Evolutionary conservation across 1,284 basidiomycete species (phyloP), one percentile per base, ranked within the genome.

Genomic region (Boletus smithii): DNA sequence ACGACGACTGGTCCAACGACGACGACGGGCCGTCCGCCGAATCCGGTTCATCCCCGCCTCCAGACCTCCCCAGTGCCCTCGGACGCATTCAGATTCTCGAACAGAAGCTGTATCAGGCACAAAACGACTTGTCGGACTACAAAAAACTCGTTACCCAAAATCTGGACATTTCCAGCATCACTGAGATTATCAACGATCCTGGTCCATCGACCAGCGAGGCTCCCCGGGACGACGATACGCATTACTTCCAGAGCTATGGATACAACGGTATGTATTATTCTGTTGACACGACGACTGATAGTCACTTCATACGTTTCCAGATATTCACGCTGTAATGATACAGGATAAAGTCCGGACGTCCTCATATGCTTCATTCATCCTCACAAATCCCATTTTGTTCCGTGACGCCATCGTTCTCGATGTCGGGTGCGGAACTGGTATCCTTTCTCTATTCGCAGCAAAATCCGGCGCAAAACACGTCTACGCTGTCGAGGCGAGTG

Each of bases 191-290:
- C 4, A 64, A 67, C 14, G 74, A 75, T 35, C 61, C 72, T 7
- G 66, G 60, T 8, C 57, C 63, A n/a, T 61, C 65, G 14, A 55
- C 64, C 37, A 56, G 54, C 6, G 61, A 58, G 16, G 50, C 62
- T 11, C 33, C 50, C 24, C 71, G 84, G 30, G 91, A 95, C 57
- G 91, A 97, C 58, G 95, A 98, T 66, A 80, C 88, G 0, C 90
- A 97, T 64, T 99, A 99, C 69, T 99, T 98, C 69, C 79, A 91
- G 51, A 91, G 87, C 54, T 98, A 99, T 61, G 88, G 80, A n/a
- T 85, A 85, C 55, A 95, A 97, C 60, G 92, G 91, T 90, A 53
- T 16, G 77, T 51, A 14, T 41, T 44, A 39, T 23, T 49, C 23
- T 26, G 13, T 46, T 13, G n/a, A 30, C 27, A 8, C 14, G 10